Evolutionary conservation across 768 basidiomycete species (phyloP), one percentile per base, ranked within the genome.

Genomic region (Nidularia pulvinata): DNA sequence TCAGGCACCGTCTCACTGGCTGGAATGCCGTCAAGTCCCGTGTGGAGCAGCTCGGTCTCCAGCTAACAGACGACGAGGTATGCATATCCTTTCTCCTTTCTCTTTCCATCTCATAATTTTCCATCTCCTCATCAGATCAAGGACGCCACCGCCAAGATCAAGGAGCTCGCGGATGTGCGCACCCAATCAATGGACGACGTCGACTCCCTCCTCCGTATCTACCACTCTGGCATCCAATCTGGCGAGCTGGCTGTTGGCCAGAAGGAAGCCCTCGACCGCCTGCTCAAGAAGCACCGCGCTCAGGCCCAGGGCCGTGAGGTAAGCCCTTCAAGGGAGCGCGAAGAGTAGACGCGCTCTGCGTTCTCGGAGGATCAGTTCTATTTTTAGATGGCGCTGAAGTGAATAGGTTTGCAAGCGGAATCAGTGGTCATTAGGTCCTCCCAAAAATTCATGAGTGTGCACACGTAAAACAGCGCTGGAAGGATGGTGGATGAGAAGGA

Each of bases 21-120:
- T 99, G 96, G 97, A 98, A 98, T 69, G 97, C 97, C 42, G 95
- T 99, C 85, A 99, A 98, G 84, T 94, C 91, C 54, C 92, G 97
- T 69, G 97, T 96, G 22, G 97, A 99, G 76, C 97, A 99, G 69
- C 85, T 99, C 46, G 89, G 93, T 55, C 82, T 99, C 54, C 79
- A 82, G 52, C 81, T 99, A 61, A 90, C 85, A 2, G 97, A 99
- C 65, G 96, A 91, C 5, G 88, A 95, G 83, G 89, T 88, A 51
- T 45, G 74, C 68, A 14, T 16, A n/a, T 34, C 25, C 36, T 50
- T 50, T 47, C 19, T n/a, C 19, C 14, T 33, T 33, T 46, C 56
- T 50, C 33, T 36, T 46, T 32, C 50, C 16, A n/a, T 44, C 33
- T 47, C 53, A 19, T 39, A 7, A 37, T 55, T 57, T 30, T 50